Conservation (phyloP, 1,284 basidiomycete genomes). For the Ustilago vetiveriae region DNA sequence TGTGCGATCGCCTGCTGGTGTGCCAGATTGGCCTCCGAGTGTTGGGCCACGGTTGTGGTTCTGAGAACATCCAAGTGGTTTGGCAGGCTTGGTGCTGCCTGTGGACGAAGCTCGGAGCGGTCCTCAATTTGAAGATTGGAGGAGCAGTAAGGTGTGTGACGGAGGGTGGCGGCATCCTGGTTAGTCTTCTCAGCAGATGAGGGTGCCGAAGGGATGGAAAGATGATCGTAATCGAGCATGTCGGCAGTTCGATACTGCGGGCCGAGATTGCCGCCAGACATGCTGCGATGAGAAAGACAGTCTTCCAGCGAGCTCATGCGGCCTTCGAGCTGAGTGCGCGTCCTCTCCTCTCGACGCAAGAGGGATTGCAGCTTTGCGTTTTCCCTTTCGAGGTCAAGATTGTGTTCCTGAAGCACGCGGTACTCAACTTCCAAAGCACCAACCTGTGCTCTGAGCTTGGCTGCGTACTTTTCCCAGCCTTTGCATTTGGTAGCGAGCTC, state of each 20-base stretch:
- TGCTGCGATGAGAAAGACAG: constrained; percentile 29
- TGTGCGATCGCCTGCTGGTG: not conserved
- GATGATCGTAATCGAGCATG: constrained; percentile 34
- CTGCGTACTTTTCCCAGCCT: constrained; percentile 58
- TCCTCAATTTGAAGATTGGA: constrained; percentile 48
- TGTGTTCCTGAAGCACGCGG: constrained; percentile 48
- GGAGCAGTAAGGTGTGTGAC: constrained; percentile 45
- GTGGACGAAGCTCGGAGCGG: constrained; percentile 35
- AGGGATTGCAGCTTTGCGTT: constrained; percentile 37
- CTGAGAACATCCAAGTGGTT: constrained; percentile 2
- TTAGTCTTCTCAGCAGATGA: constrained; percentile 31
- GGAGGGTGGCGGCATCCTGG: not conserved
- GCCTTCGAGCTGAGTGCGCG: constrained; percentile 29
- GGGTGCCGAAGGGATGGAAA: constrained; percentile 41
- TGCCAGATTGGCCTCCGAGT: constrained; percentile 1
- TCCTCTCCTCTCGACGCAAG: constrained; percentile 26
- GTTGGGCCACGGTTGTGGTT: constrained; percentile 1
- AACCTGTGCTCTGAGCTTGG: constrained; percentile 55
- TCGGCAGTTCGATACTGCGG: constrained; percentile 33
- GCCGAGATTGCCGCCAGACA: constrained; percentile 16
- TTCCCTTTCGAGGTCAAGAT: constrained; percentile 44
- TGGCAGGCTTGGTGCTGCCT: constrained; percentile 8
- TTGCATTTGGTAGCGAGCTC: constrained; percentile 59
- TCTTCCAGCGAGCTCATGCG: constrained; percentile 42
- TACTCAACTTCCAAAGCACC: constrained; percentile 54